Percentiles rank a stretch among this genome's conserved stretches.
These are phyloP conservation scores for Ampelocalamus luodianensis DNA, from an alignment of 176 grass and related monocot species.

Conservation along the genomic window DNA sequence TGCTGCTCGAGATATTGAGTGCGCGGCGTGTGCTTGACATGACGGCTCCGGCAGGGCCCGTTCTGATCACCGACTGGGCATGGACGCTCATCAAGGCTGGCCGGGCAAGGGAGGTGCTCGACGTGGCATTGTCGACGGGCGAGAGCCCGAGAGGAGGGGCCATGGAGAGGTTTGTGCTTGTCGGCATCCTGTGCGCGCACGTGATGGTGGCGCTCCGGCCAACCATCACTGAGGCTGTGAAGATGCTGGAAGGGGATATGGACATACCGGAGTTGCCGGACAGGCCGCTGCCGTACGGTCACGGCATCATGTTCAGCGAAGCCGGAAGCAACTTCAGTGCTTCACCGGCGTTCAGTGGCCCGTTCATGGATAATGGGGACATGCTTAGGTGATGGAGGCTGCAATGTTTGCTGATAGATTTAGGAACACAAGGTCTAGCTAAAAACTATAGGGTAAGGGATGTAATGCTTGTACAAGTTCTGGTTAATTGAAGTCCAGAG, in stretches of 20 bases:
- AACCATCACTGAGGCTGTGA: constrained; percentile 80
- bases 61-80: constrained; percentile 93
- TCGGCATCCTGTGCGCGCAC: constrained; percentile 88
- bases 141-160: constrained; percentile 65
- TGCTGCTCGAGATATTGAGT: constrained; percentile 79
- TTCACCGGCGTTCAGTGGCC: constrained; percentile 62
- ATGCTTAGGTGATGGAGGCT: constrained; percentile 65
- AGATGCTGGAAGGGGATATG: constrained; percentile 92
- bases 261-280: constrained; percentile 74
- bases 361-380: constrained; percentile 57
- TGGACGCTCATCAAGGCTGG: constrained; percentile 79
- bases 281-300: constrained; percentile 72
- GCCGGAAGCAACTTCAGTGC: constrained; percentile 62
- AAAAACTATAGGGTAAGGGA: background rate
- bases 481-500: background rate
- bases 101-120: constrained; percentile 61
- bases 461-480: constrained; percentile 6
- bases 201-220: constrained; percentile 93
- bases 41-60: constrained; percentile 53
- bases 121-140: constrained; percentile 45
- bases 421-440: background rate
- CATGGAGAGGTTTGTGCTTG: constrained; percentile 88
- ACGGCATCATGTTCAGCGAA: constrained; percentile 48
- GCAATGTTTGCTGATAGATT: background rate
- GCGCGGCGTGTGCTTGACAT: constrained; percentile 75